phyloP scores from a whole-genome alignment of 2,329 filamentous ascomycete species.

The Akanthomyces uredinophilus region DNA sequence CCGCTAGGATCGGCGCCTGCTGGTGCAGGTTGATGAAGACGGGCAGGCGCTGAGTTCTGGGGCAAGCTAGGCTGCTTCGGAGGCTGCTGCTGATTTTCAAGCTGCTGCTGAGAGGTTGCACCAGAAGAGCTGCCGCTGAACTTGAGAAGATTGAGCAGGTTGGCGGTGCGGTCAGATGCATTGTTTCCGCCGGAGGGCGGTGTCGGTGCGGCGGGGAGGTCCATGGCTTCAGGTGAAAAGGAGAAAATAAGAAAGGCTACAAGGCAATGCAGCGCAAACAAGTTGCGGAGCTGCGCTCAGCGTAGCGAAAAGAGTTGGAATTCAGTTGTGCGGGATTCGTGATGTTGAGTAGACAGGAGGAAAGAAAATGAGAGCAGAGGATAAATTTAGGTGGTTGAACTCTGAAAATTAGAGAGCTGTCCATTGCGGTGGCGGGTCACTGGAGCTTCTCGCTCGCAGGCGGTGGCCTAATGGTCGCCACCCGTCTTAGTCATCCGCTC shows the following conservation, averaged over 20 bases:
- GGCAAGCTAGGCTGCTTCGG: slow-evolving; percentile 15
- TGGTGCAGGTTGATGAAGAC: slow-evolving; percentile 54
- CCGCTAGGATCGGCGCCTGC: slow-evolving; percentile 52
- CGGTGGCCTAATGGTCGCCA: background rate
- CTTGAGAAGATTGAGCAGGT: slow-evolving; percentile 57
- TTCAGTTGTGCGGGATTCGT: background rate
- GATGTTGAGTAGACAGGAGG: background rate
- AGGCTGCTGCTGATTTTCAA: slow-evolving; percentile 16
- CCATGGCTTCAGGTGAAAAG: slow-evolving; percentile 22
- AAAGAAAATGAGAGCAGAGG: background rate
- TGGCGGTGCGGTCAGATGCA: slow-evolving; percentile 46
- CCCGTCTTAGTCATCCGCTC: slow-evolving; percentile 3
- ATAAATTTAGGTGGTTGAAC: slow-evolving; percentile 13
- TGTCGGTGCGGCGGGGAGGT: slow-evolving; percentile 48
- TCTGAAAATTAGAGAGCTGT: slow-evolving; percentile 10
- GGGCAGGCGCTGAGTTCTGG: slow-evolving; percentile 28
- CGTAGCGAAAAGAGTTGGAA: slow-evolving; percentile 4
- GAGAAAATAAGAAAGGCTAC: slow-evolving; percentile 7
- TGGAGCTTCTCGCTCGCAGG: background rate
- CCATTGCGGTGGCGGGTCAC: slow-evolving; percentile 10
- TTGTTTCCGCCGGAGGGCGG: slow-evolving; percentile 34
- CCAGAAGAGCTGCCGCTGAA: slow-evolving; percentile 41
- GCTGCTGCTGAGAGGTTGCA: slow-evolving; percentile 22
- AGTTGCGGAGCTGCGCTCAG: slow-evolving; percentile 14
- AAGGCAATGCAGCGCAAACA: slow-evolving; percentile 13